Base-by-base conservation (phyloP, 2,329 filamentous ascomycete genomes). In the Penicillium crustosum region DNA sequence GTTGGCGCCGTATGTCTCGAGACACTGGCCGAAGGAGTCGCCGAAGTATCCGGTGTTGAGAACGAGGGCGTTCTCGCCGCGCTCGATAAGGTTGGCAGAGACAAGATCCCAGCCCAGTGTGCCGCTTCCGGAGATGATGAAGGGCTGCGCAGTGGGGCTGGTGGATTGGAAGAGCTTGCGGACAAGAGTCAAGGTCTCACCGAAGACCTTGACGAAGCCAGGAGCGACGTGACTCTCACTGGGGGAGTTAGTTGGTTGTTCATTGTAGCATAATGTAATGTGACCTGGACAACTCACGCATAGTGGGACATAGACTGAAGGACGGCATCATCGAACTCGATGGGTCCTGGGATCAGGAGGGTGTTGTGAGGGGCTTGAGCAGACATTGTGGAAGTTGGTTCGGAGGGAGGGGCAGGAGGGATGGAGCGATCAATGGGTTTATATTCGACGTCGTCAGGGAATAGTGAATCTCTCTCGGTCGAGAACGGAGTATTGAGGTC, bases 251-350 rank as follows among this genome's bases (percentile, higher is more conserved):
- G 36, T 49, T 21, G n/a, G 58, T 61, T 63, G 5, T 25, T 12
- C 13, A 33, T 41, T 15, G 13, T 8, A 21, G 17, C 5, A 35
- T 54, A 4, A 21, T 23, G 12, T 27, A 29, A 25, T 29, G 25
- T 31, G 15, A 68, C n/a, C 7, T 33, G 17, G 39, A 35, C 7
- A 45, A 53, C 66, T 65, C 59, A 73, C 78, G 70, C 80, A 91
- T 89, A 96, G 79, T 96, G 92, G 81, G 89, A 89, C 93, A 97
- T 97, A 61, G 92, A 91, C 77, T 93, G 86, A 52, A 97, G 86
- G 60, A 97, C 93, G 48, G 88, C 92, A 93, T 97, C 93, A 75
- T 97, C 93, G 73, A 97, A 97, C 81, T 97, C 93, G 76, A 97
- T 96, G 71, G 94, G 94, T 63, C 94, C 94, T 49, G 94, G 94